Evolutionary conservation across 495 filamentous ascomycete species (phyloP).

Genomic region (Aspergillus saccharolyticus): DNA sequence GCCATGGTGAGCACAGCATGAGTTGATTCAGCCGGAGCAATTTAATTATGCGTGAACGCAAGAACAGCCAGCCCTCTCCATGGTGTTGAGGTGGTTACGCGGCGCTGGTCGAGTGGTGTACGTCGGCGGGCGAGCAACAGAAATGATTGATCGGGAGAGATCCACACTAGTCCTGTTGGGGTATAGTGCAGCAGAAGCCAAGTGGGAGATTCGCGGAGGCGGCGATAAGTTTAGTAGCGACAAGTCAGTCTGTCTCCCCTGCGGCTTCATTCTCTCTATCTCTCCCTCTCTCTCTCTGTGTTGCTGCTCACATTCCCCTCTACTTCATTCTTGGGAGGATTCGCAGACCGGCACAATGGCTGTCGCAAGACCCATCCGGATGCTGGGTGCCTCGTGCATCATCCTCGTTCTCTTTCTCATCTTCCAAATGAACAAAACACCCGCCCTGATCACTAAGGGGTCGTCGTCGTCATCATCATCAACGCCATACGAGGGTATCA

Average conservation of each 20-base stretch:
- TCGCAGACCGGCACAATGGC: constrained; percentile 55
- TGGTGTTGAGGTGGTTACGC: constrained; percentile 8
- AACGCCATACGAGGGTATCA: constrained; percentile 44
- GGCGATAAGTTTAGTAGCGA: constrained; percentile 1
- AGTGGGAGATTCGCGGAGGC: background rate
- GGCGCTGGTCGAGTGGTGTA: constrained; percentile 6
- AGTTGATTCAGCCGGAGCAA: background rate
- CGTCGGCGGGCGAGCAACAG: background rate
- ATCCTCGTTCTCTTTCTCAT: constrained; percentile 69
- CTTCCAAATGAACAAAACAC: constrained; percentile 59
- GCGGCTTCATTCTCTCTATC: background rate
- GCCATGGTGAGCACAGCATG: constrained; percentile 39
- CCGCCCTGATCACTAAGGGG: constrained; percentile 27
- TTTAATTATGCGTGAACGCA: constrained; percentile 5
- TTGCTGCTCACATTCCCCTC: constrained; percentile 11
- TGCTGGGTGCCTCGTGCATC: constrained; percentile 65
- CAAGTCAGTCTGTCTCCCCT: background rate
- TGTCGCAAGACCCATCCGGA: constrained; percentile 74
- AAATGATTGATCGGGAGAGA: constrained; percentile 10
- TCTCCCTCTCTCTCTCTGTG: no score
- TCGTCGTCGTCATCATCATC: constrained; percentile 15
- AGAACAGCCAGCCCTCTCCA: background rate
- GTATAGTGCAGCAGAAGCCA: no score
- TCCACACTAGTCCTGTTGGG: constrained; percentile 28
- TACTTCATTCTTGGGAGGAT: constrained; percentile 17